Conservation (phyloP, 495 filamentous ascomycete genomes). For the Penicillium daleae region DNA sequence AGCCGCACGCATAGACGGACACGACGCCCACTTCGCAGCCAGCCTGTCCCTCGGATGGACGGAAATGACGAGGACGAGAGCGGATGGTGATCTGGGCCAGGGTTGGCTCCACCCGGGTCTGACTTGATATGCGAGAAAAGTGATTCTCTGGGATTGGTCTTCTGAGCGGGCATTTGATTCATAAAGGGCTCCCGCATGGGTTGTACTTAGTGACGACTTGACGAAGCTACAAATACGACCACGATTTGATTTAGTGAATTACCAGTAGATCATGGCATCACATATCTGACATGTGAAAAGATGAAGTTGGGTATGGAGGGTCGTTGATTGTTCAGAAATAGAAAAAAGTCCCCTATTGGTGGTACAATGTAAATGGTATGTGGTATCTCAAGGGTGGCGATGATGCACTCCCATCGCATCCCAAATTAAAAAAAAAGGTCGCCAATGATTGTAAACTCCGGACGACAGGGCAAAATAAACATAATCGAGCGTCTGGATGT, state of each 20-base stretch:
- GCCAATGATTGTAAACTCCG: conserved; percentile 10
- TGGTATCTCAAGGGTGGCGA: conserved; percentile 38
- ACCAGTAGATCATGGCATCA: not conserved
- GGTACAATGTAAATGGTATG: conserved; percentile 32
- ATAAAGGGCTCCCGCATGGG: not conserved
- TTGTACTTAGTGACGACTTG: conserved; percentile 11
- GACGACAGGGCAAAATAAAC: conserved; percentile 22
- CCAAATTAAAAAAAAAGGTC: conserved; percentile 25
- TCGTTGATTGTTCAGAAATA: conserved; percentile 27
- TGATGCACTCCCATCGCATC: conserved; percentile 27
- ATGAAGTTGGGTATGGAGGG: conserved; percentile 12
- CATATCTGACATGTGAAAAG: not conserved
- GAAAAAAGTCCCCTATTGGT: conserved; percentile 27
- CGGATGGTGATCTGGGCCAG: conserved; percentile 17
- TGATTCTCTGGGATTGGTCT: not conserved
- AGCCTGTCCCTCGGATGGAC: conserved; percentile 25
- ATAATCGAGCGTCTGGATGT: conserved; percentile 1
- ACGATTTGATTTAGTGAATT: not conserved
- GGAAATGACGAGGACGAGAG: conserved; percentile 17
- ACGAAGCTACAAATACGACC: conserved; percentile 13
- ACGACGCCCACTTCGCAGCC: conserved; percentile 30
- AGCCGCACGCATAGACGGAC: conserved; percentile 18
- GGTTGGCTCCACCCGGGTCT: not conserved
- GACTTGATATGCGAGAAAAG: not conserved
- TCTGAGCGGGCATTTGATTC: not conserved